phyloP scores from a whole-genome alignment of 345 rosid species.

The Eucalyptus marginata region DNA sequence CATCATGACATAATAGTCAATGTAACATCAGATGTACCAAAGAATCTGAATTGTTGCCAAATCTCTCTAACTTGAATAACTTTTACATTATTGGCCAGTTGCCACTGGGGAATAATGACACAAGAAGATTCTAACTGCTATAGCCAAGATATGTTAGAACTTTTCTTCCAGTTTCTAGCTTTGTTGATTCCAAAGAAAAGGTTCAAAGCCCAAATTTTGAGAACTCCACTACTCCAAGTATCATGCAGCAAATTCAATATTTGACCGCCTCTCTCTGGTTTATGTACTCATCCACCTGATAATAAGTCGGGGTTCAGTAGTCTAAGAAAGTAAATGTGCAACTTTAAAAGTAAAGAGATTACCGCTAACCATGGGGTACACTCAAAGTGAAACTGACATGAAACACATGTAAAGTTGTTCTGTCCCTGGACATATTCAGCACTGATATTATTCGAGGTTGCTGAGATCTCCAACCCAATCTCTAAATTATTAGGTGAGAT shows the following conservation, averaged over 20 bases:
- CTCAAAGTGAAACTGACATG: neutral
- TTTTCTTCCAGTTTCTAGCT: neutral
- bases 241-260: neutral
- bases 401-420: neutral
- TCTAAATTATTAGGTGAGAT: neutral
- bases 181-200: neutral
- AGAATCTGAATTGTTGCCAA: neutral
- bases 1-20: neutral
- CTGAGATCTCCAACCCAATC: neutral
- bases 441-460: neutral
- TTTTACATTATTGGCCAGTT: neutral
- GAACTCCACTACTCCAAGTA: neutral
- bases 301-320: neutral
- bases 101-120: neutral
- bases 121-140: neutral
- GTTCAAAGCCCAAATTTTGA: neutral
- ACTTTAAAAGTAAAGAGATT: neutral
- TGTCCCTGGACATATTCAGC: neutral
- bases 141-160: neutral
- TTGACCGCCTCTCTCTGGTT: neutral
- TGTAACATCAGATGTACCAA: neutral
- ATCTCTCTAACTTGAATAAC: neutral
- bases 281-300: neutral
- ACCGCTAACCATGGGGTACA: neutral
- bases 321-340: neutral